phyloP scores from a whole-genome alignment of 176 grass and related monocot species.

The Bothriochloa decipiens region DNA sequence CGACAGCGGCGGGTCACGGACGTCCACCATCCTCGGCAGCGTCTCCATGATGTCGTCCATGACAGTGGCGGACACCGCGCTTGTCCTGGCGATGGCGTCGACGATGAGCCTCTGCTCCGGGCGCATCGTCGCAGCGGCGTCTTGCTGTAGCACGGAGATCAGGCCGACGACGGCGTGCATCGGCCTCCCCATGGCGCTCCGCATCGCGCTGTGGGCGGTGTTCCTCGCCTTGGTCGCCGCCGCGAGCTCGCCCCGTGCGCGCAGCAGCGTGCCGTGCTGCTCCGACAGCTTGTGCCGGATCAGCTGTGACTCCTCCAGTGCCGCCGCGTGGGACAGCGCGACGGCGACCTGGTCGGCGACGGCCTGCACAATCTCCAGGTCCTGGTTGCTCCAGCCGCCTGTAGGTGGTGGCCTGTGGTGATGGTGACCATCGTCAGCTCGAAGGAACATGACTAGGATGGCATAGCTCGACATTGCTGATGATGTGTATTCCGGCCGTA shows the following conservation, averaged over 20 bases:
- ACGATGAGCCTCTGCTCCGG: constrained; percentile 70
- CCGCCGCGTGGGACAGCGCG: constrained; percentile 55
- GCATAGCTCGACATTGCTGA: constrained; percentile 33
- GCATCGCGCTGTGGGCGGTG: constrained; percentile 62
- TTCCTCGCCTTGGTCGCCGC: constrained; percentile 61
- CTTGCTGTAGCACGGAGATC: constrained; percentile 61
- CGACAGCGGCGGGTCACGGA: neutral
- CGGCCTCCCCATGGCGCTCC: constrained; percentile 55
- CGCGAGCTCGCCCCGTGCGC: constrained; percentile 48
- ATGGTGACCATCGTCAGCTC: neutral
- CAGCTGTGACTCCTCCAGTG: constrained; percentile 47
- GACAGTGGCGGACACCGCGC: constrained; percentile 52
- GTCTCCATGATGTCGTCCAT: constrained; percentile 63
- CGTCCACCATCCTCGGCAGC: neutral
- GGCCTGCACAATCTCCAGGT: constrained; percentile 57
- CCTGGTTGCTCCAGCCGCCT: constrained; percentile 38
- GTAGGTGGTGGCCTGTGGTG: too few relatives aligned
- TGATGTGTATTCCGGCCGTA: neutral
- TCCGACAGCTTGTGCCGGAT: constrained; percentile 39
- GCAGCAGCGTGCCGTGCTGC: constrained; percentile 53
- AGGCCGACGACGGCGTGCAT: constrained; percentile 66
- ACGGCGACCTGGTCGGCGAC: constrained; percentile 65
- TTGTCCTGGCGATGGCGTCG: constrained; percentile 53
- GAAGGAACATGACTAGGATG: constrained; percentile 56
- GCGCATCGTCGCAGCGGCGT: constrained; percentile 14